Evolutionary conservation across 1,139 yeast species (phyloP), one percentile per base, ranked within the genome.

Genomic region (Eremothecium gossypii): DNA sequence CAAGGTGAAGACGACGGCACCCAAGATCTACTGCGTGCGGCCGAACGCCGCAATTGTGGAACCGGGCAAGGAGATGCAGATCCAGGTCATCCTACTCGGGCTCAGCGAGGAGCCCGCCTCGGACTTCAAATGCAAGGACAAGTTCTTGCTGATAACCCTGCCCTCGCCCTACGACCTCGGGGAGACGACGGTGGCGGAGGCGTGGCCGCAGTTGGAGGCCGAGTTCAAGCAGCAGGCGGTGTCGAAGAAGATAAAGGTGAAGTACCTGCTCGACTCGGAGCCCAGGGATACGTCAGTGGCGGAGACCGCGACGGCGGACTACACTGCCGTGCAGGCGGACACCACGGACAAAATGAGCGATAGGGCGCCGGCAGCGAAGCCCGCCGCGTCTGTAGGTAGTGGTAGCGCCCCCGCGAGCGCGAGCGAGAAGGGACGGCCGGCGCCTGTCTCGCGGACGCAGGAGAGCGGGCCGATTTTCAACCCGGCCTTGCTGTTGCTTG

Each of bases 1-100:
- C 72, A 93, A 93, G 70, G 96, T 93, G 59, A 93, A 91, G 68
- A 91, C 99, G 39, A 91, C 99, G 8, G 96, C 97, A 10, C 99
- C 99, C 46, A 89, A 85, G 64, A 73, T 86, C 63, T 85, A 89
- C 70, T 85, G 96, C 65, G 97, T 91, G 43, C 81, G 96, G 66
- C 98, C 98, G 46, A 91, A 89, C 64, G 93, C 96, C 44, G 77
- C 94, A 26, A 67, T 82, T 33, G 71, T 91, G 44, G 73, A 70
- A 33, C 91, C 97, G 10, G 93, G 94, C 32, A 76, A 76, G 49
- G 65, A 79, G 9, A 69, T 79, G 42, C 77, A 82, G 45, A 84
- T 91, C 41, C 76, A 89, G 40, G 83, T 91, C 52, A 85, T 86
- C 55, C 79, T 87, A 50, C 89, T 89, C 63, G 95, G 95, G 8